Conservation (phyloP, 441 rosid genomes). For the Mallotus repandus region DNA sequence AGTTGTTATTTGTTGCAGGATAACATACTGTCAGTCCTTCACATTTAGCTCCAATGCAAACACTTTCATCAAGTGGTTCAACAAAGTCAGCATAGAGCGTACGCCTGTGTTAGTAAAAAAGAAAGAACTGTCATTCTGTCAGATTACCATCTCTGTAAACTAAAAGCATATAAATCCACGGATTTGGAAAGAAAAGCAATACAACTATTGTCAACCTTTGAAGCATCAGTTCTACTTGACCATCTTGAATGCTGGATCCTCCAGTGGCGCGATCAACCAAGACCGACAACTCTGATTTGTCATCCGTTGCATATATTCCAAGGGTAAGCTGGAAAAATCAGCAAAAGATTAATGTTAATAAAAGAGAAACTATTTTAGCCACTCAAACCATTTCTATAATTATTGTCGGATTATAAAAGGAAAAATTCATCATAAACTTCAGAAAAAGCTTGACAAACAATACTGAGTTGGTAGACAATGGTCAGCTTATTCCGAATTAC, state of each 20-base stretch:
- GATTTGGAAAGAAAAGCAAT: conserved; percentile 8
- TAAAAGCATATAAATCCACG: neutral
- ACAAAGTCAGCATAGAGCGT: conserved; percentile 47
- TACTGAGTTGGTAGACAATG: neutral
- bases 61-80: conserved; percentile 68
- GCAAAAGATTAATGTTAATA: neutral
- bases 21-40: conserved; percentile 65
- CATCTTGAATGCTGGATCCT: conserved; percentile 80
- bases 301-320: conserved; percentile 58
- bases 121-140: neutral
- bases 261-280: conserved; percentile 89
- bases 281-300: conserved; percentile 67
- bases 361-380: neutral
- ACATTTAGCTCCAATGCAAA: conserved; percentile 44
- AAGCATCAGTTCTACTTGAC: conserved; percentile 88
- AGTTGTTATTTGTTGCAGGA: neutral
- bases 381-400: neutral
- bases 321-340: conserved; percentile 62
- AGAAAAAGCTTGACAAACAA: neutral
- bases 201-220: conserved; percentile 54
- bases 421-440: neutral
- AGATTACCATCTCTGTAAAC: conserved; percentile 5
- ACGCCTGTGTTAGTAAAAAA: conserved; percentile 34
- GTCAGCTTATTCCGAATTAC: neutral
- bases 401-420: no score